A percentile compares a stretch with the other conserved stretches of the same genome.
phyloP scores from a whole-genome alignment of 805 yeast species.

The Starmerella kuoi region DNA sequence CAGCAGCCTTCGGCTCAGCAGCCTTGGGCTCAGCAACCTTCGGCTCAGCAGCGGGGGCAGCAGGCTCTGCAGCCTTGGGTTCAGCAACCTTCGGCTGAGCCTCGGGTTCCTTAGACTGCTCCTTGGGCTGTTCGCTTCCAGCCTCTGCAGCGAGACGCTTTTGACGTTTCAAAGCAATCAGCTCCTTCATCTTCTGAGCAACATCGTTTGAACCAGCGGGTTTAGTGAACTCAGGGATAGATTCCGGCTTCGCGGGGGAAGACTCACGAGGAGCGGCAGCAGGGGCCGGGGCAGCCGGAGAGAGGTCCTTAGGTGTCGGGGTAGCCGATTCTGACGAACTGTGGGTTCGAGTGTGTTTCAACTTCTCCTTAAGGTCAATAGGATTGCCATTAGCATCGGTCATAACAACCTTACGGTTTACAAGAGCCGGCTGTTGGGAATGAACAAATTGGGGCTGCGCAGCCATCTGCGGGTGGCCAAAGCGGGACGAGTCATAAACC shows the following conservation, averaged over 20 bases:
- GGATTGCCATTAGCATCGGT: slow-evolving; percentile 15
- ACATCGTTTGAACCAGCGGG: slow-evolving; percentile 12
- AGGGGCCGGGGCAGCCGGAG: slow-evolving; percentile 3
- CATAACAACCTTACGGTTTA: slow-evolving; percentile 7
- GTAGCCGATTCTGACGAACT: neutral
- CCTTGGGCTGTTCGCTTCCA: too few relatives aligned
- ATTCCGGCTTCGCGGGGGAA: neutral
- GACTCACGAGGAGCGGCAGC: neutral
- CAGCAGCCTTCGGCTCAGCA: slow-evolving; percentile 6
- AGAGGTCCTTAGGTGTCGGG: slow-evolving; percentile 1
- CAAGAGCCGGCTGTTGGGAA: neutral
- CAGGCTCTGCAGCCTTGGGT: neutral
- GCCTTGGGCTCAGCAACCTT: neutral
- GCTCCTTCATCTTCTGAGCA: slow-evolving; percentile 12
- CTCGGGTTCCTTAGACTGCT: too few relatives aligned
- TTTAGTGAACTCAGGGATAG: slow-evolving; percentile 6
- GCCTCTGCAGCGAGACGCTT: neutral
- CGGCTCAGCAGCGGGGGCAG: neutral
- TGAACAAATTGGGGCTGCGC: neutral
- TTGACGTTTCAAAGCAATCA: slow-evolving; percentile 10
- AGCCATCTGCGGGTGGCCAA: slow-evolving; percentile 1
- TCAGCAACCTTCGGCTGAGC: slow-evolving; percentile 4
- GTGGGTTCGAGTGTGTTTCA: neutral
- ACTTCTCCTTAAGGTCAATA: slow-evolving; percentile 6
- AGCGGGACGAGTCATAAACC: neutral